Percentiles rank a stretch among this genome's conserved stretches.
Conservation (phyloP, 257 asterid species). For the Scutellaria minor region DNA sequence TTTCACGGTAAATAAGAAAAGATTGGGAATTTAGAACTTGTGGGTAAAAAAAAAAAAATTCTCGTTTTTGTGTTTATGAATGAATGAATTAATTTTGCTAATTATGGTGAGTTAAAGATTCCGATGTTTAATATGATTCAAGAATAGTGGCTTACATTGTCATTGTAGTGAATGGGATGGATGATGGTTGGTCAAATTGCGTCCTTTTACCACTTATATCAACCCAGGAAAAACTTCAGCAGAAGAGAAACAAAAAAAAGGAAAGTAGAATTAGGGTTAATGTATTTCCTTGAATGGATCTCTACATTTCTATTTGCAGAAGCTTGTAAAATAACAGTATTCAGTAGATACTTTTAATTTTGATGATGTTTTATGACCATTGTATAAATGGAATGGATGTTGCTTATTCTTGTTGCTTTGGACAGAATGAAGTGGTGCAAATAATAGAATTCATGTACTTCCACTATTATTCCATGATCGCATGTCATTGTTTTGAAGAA, state of each 20-base stretch:
- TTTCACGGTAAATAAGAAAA: constrained; percentile 6
- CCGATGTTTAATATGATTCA: constrained; percentile 30
- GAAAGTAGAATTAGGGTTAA: constrained; percentile 25
- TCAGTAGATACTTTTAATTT: neutral
- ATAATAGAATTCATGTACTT: constrained; percentile 6
- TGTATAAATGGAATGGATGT: constrained; percentile 21
- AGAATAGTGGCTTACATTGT: constrained; percentile 22
- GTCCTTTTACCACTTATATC: constrained; percentile 14
- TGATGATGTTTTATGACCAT: neutral
- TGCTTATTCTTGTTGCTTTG: constrained; percentile 14
- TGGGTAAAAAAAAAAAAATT: constrained; percentile 35
- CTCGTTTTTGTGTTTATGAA: constrained; percentile 23
- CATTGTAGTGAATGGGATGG: constrained; percentile 31
- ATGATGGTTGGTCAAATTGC: constrained; percentile 28
- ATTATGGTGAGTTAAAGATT: constrained; percentile 35
- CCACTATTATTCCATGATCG: constrained; percentile 28
- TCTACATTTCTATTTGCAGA: constrained; percentile 18
- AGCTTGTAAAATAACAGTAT: neutral
- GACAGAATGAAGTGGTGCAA: constrained; percentile 12
- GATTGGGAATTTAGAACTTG: constrained; percentile 30
- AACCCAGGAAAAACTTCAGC: constrained; percentile 7
- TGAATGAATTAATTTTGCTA: constrained; percentile 21
- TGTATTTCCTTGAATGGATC: constrained; percentile 28
- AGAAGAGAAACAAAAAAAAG: constrained; percentile 7
- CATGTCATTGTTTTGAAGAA: constrained; percentile 14